phyloP scores from a whole-genome alignment of 176 grass and related monocot species.

The Sorghum bicolor region DNA sequence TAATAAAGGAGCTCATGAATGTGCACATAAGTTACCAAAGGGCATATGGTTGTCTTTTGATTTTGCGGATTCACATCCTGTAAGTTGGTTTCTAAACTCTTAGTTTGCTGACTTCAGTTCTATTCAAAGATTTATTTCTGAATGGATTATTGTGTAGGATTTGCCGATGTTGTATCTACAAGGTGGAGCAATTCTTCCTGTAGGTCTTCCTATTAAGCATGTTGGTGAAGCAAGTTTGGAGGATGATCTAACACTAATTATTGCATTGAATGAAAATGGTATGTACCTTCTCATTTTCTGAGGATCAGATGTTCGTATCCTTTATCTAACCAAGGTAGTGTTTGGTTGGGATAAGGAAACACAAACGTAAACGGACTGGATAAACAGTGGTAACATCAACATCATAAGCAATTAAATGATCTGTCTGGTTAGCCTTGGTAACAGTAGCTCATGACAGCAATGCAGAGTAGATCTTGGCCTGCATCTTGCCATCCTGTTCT shows the following conservation, averaged over 20 bases:
- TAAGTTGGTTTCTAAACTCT: slow-evolving; percentile 46
- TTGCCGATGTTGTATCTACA: slow-evolving; percentile 70
- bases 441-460: not conserved
- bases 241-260: slow-evolving; percentile 81
- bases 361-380: not conserved
- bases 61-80: slow-evolving; percentile 87
- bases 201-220: slow-evolving; percentile 74
- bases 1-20: slow-evolving; percentile 70
- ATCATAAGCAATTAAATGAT: not conserved
- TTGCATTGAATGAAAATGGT: slow-evolving; percentile 93
- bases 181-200: slow-evolving; percentile 91
- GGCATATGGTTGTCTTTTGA: slow-evolving; percentile 84
- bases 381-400: not conserved
- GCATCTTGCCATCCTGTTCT: not conserved
- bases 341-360: not conserved
- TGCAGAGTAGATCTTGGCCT: not conserved
- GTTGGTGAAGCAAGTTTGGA: slow-evolving; percentile 78
- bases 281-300: not conserved
- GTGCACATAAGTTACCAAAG: slow-evolving; percentile 58
- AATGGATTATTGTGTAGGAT: slow-evolving; percentile 55
- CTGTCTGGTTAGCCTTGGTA: not conserved
- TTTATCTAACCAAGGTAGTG: not conserved
- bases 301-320: slow-evolving; percentile 12
- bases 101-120: slow-evolving; percentile 8
- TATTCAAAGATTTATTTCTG: not conserved